Percentiles rank a stretch among this genome's conserved stretches.
phyloP scores from a whole-genome alignment of 441 rosid genomes.

The Croton setiger region DNA sequence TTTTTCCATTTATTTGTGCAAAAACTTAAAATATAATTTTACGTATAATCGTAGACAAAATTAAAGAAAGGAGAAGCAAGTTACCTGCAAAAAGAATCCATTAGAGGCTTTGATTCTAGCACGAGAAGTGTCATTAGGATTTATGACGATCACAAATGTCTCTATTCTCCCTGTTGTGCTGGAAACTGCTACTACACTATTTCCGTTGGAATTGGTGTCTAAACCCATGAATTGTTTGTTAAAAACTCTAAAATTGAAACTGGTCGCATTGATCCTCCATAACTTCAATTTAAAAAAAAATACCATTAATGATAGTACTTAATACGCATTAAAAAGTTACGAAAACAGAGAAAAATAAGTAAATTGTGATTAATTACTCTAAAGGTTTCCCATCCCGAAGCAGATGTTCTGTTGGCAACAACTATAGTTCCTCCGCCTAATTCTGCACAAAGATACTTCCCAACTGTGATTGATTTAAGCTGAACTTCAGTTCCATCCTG shows the following conservation, averaged over 20 bases:
- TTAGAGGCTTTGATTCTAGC: constrained; percentile 48
- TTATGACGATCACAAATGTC: constrained; percentile 39
- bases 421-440: constrained; percentile 41
- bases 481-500: constrained; percentile 53
- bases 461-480: constrained; percentile 42
- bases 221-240: constrained; percentile 44
- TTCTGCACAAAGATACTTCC: constrained; percentile 49
- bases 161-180: constrained; percentile 21
- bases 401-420: constrained; percentile 39
- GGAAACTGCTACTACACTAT: constrained; percentile 30
- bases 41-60: too few relatives aligned
- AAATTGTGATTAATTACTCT: constrained; percentile 21
- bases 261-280: constrained; percentile 44
- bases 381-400: constrained; percentile 51
- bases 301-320: too few relatives aligned
- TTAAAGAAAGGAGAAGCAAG: neutral
- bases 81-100: constrained; percentile 44
- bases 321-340: too few relatives aligned
- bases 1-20: too few relatives aligned
- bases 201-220: constrained; percentile 23
- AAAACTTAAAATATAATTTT: neutral
- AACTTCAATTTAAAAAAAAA: constrained; percentile 22
- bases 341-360: too few relatives aligned
- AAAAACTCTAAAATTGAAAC: constrained; percentile 45
- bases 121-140: constrained; percentile 22